Conservation (phyloP, 495 filamentous ascomycete genomes). For the Clavariopsis aquatica region DNA sequence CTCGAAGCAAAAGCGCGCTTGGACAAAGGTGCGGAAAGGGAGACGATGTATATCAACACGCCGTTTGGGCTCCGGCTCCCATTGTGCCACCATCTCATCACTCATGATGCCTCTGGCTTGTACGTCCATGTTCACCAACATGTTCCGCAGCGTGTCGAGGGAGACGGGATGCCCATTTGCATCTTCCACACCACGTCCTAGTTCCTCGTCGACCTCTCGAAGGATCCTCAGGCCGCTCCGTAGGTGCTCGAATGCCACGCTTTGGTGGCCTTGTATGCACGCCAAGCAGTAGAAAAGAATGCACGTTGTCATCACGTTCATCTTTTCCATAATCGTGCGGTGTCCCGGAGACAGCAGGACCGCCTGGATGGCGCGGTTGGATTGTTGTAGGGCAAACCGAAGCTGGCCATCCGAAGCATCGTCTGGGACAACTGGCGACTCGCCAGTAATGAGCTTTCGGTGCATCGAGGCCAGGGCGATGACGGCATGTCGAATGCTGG, state of each 20-base stretch:
- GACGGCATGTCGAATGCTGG: constrained; percentile 49
- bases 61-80: constrained; percentile 26
- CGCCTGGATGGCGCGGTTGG: constrained; percentile 31
- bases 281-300: constrained; percentile 32
- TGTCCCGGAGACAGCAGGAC: constrained; percentile 8
- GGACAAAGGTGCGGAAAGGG: constrained; percentile 10
- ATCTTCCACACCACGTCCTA: not conserved
- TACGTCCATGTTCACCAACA: constrained; percentile 31
- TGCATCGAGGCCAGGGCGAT: constrained; percentile 47
- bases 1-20: constrained; percentile 29
- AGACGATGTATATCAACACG: not conserved
- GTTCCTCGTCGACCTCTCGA: constrained; percentile 18
- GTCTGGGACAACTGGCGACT: constrained; percentile 22
- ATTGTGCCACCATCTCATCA: constrained; percentile 5
- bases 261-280: constrained; percentile 32
- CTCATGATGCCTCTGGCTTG: constrained; percentile 31
- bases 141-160: constrained; percentile 16
- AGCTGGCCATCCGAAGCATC: constrained; percentile 26
- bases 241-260: constrained; percentile 29
- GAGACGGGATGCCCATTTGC: constrained; percentile 19
- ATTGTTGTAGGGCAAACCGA: constrained; percentile 32
- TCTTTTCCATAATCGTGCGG: constrained; percentile 18
- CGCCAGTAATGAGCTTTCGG: constrained; percentile 24
- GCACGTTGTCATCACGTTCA: constrained; percentile 25
- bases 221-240: constrained; percentile 30